A percentile compares a stretch with the other conserved stretches of the same genome.
These are phyloP conservation scores for Syncephalastrum contaminatum DNA, from an alignment of 371 early-diverging fungal species.

Conservation along the genomic window DNA sequence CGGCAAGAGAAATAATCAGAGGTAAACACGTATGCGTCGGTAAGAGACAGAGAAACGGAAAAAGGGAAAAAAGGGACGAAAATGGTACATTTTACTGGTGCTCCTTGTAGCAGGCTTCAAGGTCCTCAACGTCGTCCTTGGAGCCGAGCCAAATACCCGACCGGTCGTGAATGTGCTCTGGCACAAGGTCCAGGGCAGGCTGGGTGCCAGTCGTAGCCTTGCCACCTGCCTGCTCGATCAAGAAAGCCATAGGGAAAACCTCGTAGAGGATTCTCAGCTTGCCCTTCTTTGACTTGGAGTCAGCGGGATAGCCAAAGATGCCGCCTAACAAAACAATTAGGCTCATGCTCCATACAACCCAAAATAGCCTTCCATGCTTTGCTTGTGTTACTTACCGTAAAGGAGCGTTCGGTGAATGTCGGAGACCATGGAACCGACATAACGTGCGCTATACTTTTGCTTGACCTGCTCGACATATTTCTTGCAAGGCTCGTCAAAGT, in stretches of 20 bases:
- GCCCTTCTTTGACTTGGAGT: slow-evolving; percentile 85
- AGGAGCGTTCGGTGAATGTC: slow-evolving; percentile 97
- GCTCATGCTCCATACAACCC: neutral
- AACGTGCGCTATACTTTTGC: slow-evolving; percentile 93
- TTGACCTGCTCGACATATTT: slow-evolving; percentile 88
- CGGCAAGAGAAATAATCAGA: too few species aligned
- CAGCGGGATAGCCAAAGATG: slow-evolving; percentile 85
- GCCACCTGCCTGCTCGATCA: slow-evolving; percentile 96
- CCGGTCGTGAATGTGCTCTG: slow-evolving; percentile 88
- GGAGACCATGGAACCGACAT: slow-evolving; percentile 98
- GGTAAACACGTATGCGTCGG: too few species aligned
- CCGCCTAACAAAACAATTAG: slow-evolving; percentile 42
- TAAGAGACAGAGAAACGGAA: slow-evolving; percentile 3
- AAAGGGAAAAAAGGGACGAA: slow-evolving; percentile 2
- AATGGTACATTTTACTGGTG: slow-evolving; percentile 4
- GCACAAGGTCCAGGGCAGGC: slow-evolving; percentile 86
- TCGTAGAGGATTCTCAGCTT: slow-evolving; percentile 97
- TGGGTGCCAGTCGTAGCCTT: slow-evolving; percentile 83
- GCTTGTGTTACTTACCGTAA: slow-evolving; percentile 57
- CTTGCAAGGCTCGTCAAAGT: slow-evolving; percentile 87
- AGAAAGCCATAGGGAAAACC: slow-evolving; percentile 96
- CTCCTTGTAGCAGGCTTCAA: slow-evolving; percentile 60
- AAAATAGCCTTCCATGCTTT: neutral
- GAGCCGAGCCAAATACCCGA: slow-evolving; percentile 93
- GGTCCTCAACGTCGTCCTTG: slow-evolving; percentile 83